Base-by-base conservation (phyloP, 805 yeast genomes). In the Hanseniaspora vineae region DNA sequence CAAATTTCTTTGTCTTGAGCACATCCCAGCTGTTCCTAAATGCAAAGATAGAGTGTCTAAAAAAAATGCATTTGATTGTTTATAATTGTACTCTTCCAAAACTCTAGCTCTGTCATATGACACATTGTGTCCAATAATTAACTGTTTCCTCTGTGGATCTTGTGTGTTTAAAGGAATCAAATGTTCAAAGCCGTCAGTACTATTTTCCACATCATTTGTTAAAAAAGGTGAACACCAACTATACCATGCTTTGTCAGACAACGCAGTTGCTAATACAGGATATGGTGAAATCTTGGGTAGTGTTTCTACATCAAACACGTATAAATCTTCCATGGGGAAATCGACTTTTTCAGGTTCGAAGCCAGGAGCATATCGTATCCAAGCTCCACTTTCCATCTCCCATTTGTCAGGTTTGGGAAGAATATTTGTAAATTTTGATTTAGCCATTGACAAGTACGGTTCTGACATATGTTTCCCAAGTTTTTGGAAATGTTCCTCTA, bases 21-120 rank as follows among this genome's bases (percentile, higher is more conserved):
- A 86, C 76, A 92, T 81, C 0, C 99, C 99, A 45, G 82, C 78
- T 0, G 80, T 77, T 1, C 97, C 94, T 33, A 89, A 78, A 64
- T 92, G 99, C 17, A 92, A 66, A 1, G 97, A 82, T 88, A 90
- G 84, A 1, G 95, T 89, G 62, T 92, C 99, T 49, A 94, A 54
- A 57, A 69, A 92, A 63, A 87, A 88, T 1, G 85, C 84, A 54
- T 81, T 78, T 0, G 95, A 71, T 42, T 70, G 75, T 32, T 68
- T 62, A 35, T 89, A 59, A 55, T 73, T 71, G 65, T 92, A 92
- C 60, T 92, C 98, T 48, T 92, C 97, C 31, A 68, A 54, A 1
- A 90, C 77, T 35, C 95, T 72, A 1, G 96, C 90, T 42, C 99
- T 72, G 63, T 92, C 99, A 58, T 80, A 92, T 6, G 92, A 80